Conservation (phyloP, 768 basidiomycete species). For the Pisolithus albus region DNA sequence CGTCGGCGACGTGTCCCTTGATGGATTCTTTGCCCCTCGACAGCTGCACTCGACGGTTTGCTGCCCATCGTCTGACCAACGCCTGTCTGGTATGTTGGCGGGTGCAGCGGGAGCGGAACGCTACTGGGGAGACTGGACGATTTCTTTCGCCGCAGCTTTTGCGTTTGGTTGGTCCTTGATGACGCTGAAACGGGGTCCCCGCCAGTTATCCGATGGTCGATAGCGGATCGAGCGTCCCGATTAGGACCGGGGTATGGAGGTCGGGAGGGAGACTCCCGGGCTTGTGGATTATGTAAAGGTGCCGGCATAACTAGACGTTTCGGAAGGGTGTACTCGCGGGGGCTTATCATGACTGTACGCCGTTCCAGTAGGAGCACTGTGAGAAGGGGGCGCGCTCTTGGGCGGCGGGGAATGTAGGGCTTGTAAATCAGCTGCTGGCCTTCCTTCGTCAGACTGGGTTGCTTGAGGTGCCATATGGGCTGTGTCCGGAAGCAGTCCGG, state of each 20-base stretch:
- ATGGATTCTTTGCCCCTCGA: slow-evolving; percentile 14
- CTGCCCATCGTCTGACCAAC: slow-evolving; percentile 6
- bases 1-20: slow-evolving; percentile 25
- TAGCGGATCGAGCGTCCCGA: slow-evolving; percentile 3
- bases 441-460: neutral
- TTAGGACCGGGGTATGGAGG: slow-evolving; percentile 12
- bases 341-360: slow-evolving; percentile 7
- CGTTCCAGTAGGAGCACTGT: slow-evolving; percentile 2
- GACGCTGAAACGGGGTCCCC: slow-evolving; percentile 3
- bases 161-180: slow-evolving; percentile 8
- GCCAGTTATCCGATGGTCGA: slow-evolving; percentile 4
- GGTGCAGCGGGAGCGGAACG: slow-evolving; percentile 20
- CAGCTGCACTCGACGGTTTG: slow-evolving; percentile 7
- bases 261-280: slow-evolving; percentile 7
- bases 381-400: slow-evolving; percentile 6
- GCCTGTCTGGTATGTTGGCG: slow-evolving; percentile 10
- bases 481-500: slow-evolving; percentile 6
- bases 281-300: slow-evolving; percentile 42
- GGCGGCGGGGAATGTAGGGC: slow-evolving; percentile 1
- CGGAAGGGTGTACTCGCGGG: slow-evolving; percentile 35
- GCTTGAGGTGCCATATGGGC: neutral
- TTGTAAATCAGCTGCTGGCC: slow-evolving; percentile 1
- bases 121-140: slow-evolving; percentile 19
- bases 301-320: slow-evolving; percentile 70
- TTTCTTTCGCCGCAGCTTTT: slow-evolving; percentile 19